Evolutionary conservation across 2,329 filamentous ascomycete genomes (phyloP).

Genomic region (Ceratocystis ficicola): DNA sequence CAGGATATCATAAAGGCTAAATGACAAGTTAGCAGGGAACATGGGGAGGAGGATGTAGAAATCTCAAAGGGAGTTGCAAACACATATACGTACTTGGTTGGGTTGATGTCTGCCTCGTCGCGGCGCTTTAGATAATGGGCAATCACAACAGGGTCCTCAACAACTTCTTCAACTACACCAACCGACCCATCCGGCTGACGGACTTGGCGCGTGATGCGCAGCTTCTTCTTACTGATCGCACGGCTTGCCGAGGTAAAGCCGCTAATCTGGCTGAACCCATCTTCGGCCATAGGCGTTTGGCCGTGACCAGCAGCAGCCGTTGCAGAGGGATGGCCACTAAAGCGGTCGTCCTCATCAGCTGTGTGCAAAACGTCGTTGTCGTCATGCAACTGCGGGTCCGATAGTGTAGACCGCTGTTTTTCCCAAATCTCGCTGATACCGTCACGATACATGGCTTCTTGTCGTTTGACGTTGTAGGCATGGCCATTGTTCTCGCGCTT

Average conservation of each 20-base stretch:
- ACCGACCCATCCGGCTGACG: slow-evolving; percentile 36
- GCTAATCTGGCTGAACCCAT: slow-evolving; percentile 68
- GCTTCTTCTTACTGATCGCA: slow-evolving; percentile 47
- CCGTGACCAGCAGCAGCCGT: slow-evolving; percentile 28
- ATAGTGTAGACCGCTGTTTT: slow-evolving; percentile 66
- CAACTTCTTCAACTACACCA: slow-evolving; percentile 53
- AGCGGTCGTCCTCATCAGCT: slow-evolving; percentile 52
- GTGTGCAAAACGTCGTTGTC: slow-evolving; percentile 48
- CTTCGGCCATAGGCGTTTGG: slow-evolving; percentile 53
- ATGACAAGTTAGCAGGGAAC: slow-evolving; percentile 25
- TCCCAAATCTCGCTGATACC: slow-evolving; percentile 90
- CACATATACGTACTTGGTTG: slow-evolving; percentile 51
- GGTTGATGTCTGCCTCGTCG: slow-evolving; percentile 56
- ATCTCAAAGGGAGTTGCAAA: slow-evolving; percentile 25
- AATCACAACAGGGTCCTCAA: slow-evolving; percentile 77
- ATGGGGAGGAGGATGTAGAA: slow-evolving; percentile 33
- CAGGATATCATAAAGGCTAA: slow-evolving; percentile 39
- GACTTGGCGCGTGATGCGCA: slow-evolving; percentile 59
- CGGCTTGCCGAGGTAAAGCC: slow-evolving; percentile 54
- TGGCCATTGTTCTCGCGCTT: slow-evolving; percentile 85
- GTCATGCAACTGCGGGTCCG: slow-evolving; percentile 56
- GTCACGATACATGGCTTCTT: slow-evolving; percentile 83
- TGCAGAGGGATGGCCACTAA: slow-evolving; percentile 47
- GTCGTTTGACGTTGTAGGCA: slow-evolving; percentile 92
- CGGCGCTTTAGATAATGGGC: slow-evolving; percentile 74